Evolutionary conservation across 140 eudicot species (phyloP).

Genomic region (Ambrosia hybrid): DNA sequence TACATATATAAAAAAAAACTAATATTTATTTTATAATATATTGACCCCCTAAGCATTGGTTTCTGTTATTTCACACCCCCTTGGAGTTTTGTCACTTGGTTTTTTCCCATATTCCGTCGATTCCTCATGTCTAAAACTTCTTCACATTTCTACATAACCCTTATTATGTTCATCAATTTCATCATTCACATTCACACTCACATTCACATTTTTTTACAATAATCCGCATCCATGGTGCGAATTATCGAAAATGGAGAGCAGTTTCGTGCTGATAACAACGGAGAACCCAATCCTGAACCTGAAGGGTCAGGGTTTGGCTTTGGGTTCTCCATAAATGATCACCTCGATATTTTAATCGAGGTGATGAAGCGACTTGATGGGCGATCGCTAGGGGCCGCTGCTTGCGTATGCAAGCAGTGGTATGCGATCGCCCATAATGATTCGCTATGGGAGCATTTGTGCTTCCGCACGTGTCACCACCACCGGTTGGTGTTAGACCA

Average conservation of each 20-base stretch:
- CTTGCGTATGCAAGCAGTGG: conserved; percentile 88
- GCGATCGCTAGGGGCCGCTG: conserved; percentile 57
- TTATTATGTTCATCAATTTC: neutral
- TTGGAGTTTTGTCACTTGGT: conserved; percentile 44
- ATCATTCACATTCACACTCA: neutral
- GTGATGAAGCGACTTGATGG: conserved; percentile 70
- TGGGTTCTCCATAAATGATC: conserved; percentile 62
- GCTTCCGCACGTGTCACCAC: conserved; percentile 83
- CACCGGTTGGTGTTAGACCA: conserved; percentile 56
- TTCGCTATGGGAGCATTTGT: conserved; percentile 84
- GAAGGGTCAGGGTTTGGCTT: neutral
- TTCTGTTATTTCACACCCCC: conserved; percentile 53
- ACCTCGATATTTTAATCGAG: conserved; percentile 60
- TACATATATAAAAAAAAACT: no score
- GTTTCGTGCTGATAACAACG: no score
- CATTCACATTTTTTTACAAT: neutral
- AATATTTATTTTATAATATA: conserved; percentile 1
- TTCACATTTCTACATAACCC: conserved; percentile 34
- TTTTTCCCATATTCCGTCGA: conserved; percentile 36
- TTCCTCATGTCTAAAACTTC: conserved; percentile 32
- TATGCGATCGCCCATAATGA: conserved; percentile 57
- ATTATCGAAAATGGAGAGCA: neutral
- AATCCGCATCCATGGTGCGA: conserved; percentile 22
- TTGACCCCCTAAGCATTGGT: conserved; percentile 40
- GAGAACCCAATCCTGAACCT: neutral